Percentiles rank a stretch among this genome's conserved stretches.
phyloP scores from a whole-genome alignment of 345 rosid genomes.

The Salix suchowensis region DNA sequence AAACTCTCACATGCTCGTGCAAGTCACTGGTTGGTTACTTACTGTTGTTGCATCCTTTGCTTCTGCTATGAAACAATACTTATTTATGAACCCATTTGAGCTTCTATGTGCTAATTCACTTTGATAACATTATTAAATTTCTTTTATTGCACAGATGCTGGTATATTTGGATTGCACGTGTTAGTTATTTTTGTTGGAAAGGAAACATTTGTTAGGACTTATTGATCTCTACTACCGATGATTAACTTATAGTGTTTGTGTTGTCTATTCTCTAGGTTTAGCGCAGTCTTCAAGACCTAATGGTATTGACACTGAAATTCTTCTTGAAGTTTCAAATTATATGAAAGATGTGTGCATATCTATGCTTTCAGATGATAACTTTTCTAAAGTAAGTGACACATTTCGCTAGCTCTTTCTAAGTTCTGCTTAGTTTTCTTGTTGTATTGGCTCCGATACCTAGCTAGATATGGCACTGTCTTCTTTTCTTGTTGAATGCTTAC shows the following conservation, averaged over 20 bases:
- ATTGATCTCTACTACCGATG: not conserved
- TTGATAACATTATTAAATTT: too few species aligned
- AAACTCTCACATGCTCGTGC: slow-evolving; percentile 59
- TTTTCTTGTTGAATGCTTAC: not conserved
- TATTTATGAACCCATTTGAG: too few species aligned
- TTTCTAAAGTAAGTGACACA: slow-evolving; percentile 53
- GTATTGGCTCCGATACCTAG: not conserved
- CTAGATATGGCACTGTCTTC: not conserved
- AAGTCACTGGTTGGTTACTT: slow-evolving; percentile 70
- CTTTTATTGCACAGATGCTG: not conserved
- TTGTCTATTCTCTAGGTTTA: slow-evolving; percentile 45
- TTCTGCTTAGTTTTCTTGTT: not conserved
- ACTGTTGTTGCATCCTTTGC: not conserved
- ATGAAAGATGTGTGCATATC: slow-evolving; percentile 52
- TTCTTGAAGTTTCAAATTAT: slow-evolving; percentile 62
- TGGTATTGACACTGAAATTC: slow-evolving; percentile 30
- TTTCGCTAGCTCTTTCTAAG: not conserved
- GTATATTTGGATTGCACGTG: not conserved
- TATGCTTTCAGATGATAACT: slow-evolving; percentile 69
- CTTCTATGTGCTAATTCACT: too few species aligned
- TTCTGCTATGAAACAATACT: not conserved
- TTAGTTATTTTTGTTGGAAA: not conserved
- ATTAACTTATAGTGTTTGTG: slow-evolving; percentile 1
- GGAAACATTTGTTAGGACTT: not conserved
- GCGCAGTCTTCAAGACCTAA: slow-evolving; percentile 40